These are phyloP conservation scores for Cryphonectria radicalis DNA, from an alignment of 2,329 filamentous ascomycete species.

Conservation along the genomic window DNA sequence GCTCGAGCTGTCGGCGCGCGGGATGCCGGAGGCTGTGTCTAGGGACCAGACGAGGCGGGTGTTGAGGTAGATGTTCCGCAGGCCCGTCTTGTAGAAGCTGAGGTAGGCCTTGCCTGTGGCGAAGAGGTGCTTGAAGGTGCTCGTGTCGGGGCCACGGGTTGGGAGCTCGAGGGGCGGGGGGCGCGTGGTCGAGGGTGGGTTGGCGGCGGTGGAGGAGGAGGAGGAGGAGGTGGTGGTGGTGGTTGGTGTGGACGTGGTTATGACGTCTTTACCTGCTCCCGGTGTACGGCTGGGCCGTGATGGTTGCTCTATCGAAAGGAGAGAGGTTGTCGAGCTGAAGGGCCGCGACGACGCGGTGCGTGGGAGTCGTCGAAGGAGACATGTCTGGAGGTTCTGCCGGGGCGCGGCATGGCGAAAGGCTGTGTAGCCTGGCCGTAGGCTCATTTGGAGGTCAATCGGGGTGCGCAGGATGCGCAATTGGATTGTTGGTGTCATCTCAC, in stretches of 20 bases:
- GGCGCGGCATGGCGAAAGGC: neutral
- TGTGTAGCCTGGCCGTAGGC: neutral
- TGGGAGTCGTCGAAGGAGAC: neutral
- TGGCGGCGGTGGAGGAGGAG: conserved; percentile 43
- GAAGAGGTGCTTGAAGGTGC: conserved; percentile 58
- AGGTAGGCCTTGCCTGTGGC: conserved; percentile 75
- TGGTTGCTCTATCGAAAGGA: neutral
- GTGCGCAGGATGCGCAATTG: conserved; percentile 32
- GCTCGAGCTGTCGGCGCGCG: conserved; percentile 42
- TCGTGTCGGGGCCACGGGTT: conserved; percentile 49
- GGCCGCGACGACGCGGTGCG: neutral
- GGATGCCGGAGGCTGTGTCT: conserved; percentile 35
- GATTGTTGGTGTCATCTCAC: conserved; percentile 32
- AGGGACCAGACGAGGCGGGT: conserved; percentile 54
- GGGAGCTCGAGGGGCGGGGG: conserved; percentile 72
- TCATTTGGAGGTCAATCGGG: conserved; percentile 1
- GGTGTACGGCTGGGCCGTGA: neutral
- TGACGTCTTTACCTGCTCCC: neutral
- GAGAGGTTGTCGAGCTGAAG: conserved; percentile 14
- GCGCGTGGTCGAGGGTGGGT: conserved; percentile 74
- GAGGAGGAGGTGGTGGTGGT: too few relatives aligned
- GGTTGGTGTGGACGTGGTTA: neutral
- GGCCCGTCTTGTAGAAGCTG: conserved; percentile 84
- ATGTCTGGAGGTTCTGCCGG: conserved; percentile 3
- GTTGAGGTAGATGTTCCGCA: conserved; percentile 76